These are phyloP conservation scores for Scytalidium sp. DNA, from an alignment of 2,329 filamentous ascomycete species.

Conservation along the genomic window DNA sequence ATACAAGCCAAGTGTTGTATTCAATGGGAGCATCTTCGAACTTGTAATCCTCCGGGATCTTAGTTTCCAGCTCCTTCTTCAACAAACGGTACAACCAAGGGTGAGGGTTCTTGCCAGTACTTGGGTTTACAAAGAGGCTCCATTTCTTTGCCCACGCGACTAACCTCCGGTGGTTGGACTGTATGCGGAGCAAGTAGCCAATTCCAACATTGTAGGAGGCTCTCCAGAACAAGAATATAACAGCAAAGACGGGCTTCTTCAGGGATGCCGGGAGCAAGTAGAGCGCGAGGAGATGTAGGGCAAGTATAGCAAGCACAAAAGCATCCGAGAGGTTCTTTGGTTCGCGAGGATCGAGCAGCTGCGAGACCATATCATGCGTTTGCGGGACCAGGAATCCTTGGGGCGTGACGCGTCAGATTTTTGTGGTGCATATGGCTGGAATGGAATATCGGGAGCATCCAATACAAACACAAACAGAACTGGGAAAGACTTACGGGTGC, in stretches of 20 bases:
- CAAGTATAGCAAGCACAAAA: slow-evolving; percentile 75
- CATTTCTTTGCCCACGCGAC: slow-evolving; percentile 85
- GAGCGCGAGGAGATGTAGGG: slow-evolving; percentile 68
- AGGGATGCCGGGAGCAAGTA: slow-evolving; percentile 67
- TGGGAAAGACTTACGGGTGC: slow-evolving; percentile 66
- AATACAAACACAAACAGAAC: too few relatives aligned
- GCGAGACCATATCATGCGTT: slow-evolving; percentile 98
- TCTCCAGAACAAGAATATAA: slow-evolving; percentile 89
- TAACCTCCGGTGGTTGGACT: slow-evolving; percentile 84
- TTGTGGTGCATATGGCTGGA: too few relatives aligned
- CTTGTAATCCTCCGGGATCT: slow-evolving; percentile 89
- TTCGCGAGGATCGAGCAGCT: slow-evolving; percentile 89
- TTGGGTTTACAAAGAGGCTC: slow-evolving; percentile 80
- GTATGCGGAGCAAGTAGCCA: slow-evolving; percentile 80
- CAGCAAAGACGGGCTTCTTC: slow-evolving; percentile 75
- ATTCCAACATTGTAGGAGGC: slow-evolving; percentile 92
- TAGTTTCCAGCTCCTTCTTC: slow-evolving; percentile 88
- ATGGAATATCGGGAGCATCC: too few relatives aligned
- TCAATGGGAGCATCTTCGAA: slow-evolving; percentile 92
- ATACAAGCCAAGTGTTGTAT: slow-evolving; percentile 99
- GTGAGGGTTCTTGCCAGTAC: slow-evolving; percentile 76
- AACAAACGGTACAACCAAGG: slow-evolving; percentile 80
- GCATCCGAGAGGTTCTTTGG: slow-evolving; percentile 92
- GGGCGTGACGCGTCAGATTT: too few relatives aligned
- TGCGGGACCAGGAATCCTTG: slow-evolving; percentile 92